These are phyloP conservation scores for Russula abietina DNA, from an alignment of 768 basidiomycete species.

Conservation along the genomic window DNA sequence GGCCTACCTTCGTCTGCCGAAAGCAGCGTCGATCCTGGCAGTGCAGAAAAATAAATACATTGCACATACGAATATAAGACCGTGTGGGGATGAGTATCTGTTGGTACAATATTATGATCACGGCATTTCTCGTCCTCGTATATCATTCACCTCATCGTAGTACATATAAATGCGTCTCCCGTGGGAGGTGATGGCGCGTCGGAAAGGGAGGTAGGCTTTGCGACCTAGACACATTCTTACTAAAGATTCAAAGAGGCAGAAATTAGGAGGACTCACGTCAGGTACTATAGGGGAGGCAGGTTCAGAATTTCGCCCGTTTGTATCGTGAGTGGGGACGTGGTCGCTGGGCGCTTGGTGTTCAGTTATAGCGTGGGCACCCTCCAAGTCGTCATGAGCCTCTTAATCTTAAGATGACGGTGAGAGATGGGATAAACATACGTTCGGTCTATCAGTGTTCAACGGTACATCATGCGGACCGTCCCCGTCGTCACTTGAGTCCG, in stretches of 20 bases:
- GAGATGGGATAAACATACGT: conserved; percentile 3
- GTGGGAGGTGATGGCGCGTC: conserved; percentile 9
- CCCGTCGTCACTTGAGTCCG: not conserved
- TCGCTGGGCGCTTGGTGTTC: conserved; percentile 10
- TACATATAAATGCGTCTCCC: no score
- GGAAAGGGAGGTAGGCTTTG: conserved; percentile 6
- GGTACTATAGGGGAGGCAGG: not conserved
- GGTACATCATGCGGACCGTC: not conserved
- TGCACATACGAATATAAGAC: no score
- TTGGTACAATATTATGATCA: no score
- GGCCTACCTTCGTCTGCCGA: no score
- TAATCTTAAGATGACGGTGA: not conserved
- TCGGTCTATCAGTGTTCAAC: not conserved
- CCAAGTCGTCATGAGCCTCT: not conserved
- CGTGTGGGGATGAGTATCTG: no score
- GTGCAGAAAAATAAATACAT: no score
- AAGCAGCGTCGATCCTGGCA: no score
- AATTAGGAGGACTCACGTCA: not conserved
- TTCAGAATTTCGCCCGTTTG: conserved; percentile 3
- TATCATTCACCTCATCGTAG: no score
- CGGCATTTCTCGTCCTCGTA: no score
- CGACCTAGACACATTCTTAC: not conserved
- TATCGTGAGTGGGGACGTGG: not conserved
- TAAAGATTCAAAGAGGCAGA: not conserved
- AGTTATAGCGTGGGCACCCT: conserved; percentile 5